Evolutionary conservation across 2,329 filamentous ascomycete species (phyloP).

Genomic region (Aspergillus phoenicis): DNA sequence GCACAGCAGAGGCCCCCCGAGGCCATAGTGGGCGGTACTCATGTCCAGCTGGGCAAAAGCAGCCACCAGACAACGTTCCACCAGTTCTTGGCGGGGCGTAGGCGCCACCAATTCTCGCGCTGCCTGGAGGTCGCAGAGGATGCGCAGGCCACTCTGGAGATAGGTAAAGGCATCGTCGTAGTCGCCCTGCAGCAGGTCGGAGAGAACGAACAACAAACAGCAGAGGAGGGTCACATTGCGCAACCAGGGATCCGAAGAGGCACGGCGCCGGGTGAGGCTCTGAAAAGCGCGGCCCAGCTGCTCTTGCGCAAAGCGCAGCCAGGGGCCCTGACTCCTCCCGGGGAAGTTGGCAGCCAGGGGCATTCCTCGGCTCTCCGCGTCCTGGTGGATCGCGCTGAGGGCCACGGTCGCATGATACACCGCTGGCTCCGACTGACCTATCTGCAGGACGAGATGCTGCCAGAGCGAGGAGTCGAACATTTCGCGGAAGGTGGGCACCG

Average conservation of each 20-base stretch:
- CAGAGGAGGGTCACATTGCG: conserved; percentile 1
- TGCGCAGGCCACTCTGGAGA: not conserved
- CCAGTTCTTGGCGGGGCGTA: not conserved
- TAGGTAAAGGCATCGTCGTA: not conserved
- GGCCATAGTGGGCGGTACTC: not conserved
- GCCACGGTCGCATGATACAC: conserved; percentile 13
- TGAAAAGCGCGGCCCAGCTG: not conserved
- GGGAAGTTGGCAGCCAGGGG: not conserved
- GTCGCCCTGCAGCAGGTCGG: not conserved
- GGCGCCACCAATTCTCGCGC: not conserved
- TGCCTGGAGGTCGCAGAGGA: not conserved
- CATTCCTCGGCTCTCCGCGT: not conserved
- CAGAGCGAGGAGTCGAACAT: conserved; percentile 7
- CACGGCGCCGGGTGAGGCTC: not conserved
- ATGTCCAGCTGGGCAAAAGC: conserved; percentile 5
- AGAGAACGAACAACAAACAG: conserved; percentile 5
- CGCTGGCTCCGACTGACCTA: conserved; percentile 1
- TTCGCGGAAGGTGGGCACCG: not conserved
- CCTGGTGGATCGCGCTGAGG: conserved; percentile 9
- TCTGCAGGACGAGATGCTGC: conserved; percentile 8
- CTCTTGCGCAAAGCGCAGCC: not conserved
- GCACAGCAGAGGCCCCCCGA: not conserved
- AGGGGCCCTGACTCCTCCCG: not conserved
- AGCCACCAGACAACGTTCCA: not conserved
- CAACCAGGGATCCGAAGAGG: not conserved